These are phyloP conservation scores for Pueraria montana DNA, from an alignment of 306 rosid genomes.

Conservation along the genomic window DNA sequence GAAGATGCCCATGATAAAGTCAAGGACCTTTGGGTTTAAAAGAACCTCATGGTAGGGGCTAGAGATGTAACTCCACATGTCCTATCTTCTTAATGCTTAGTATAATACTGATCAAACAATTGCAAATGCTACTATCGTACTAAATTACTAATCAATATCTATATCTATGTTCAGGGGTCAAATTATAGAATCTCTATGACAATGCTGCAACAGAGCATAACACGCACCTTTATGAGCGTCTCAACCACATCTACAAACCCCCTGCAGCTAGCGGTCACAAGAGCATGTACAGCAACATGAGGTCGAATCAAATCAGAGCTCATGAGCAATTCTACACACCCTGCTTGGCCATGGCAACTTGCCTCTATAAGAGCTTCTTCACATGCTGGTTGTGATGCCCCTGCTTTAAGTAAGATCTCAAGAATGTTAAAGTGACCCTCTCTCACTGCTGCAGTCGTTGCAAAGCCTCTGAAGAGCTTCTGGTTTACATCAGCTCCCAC, in stretches of 20 bases:
- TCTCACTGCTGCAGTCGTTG: slow-evolving; percentile 93
- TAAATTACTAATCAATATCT: not conserved
- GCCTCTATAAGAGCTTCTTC: slow-evolving; percentile 96
- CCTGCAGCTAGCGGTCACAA: slow-evolving; percentile 85
- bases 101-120: slow-evolving; percentile 1
- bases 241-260: slow-evolving; percentile 81
- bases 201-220: slow-evolving; percentile 26
- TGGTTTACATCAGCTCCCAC: slow-evolving; percentile 93
- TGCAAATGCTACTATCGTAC: not conserved
- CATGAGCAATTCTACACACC: slow-evolving; percentile 77
- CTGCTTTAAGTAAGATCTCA: slow-evolving; percentile 82
- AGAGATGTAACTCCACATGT: not conserved
- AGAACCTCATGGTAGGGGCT: not conserved
- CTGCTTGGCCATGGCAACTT: slow-evolving; percentile 84
- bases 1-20: not conserved
- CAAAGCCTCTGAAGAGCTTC: slow-evolving; percentile 89
- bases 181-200: slow-evolving; percentile 8
- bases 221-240: slow-evolving; percentile 73
- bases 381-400: slow-evolving; percentile 95
- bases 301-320: slow-evolving; percentile 89
- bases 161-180: not conserved
- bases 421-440: slow-evolving; percentile 86
- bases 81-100: slow-evolving; percentile 11
- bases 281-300: slow-evolving; percentile 80
- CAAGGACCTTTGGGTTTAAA: slow-evolving; percentile 1